These are phyloP conservation scores for Ophiostoma pallidulum DNA, from an alignment of 2,329 filamentous ascomycete species.

Conservation along the genomic window DNA sequence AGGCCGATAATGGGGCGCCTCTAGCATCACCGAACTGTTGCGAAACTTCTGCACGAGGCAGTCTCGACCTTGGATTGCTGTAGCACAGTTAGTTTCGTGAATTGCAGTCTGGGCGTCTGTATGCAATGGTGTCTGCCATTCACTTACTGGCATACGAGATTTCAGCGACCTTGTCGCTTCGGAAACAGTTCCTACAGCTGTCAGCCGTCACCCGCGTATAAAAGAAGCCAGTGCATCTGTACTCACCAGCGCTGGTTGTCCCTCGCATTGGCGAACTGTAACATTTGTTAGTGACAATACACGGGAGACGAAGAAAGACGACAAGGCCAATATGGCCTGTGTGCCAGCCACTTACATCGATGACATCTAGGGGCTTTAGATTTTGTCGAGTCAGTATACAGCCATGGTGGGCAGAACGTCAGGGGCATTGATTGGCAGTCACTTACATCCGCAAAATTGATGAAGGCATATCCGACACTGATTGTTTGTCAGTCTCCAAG, in stretches of 20 bases:
- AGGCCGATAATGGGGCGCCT: slow-evolving; percentile 70
- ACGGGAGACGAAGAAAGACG: not conserved
- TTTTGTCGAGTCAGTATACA: slow-evolving; percentile 4
- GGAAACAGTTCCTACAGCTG: slow-evolving; percentile 60
- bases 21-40: slow-evolving; percentile 92
- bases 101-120: too few relatives aligned
- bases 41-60: slow-evolving; percentile 90
- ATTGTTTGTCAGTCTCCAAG: slow-evolving; percentile 15
- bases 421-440: not conserved
- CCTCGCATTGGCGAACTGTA: slow-evolving; percentile 61
- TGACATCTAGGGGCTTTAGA: slow-evolving; percentile 58
- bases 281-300: slow-evolving; percentile 19
- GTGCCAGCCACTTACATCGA: slow-evolving; percentile 43
- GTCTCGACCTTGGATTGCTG: slow-evolving; percentile 85
- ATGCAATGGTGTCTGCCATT: not conserved
- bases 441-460: slow-evolving; percentile 80
- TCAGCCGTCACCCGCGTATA: too few relatives aligned
- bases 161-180: slow-evolving; percentile 75
- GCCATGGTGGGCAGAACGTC: not conserved
- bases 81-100: slow-evolving; percentile 20
- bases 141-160: slow-evolving; percentile 87
- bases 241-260: slow-evolving; percentile 60
- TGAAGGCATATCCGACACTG: slow-evolving; percentile 93
- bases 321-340: not conserved
- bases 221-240: too few relatives aligned